These are phyloP conservation scores for Lactuca sativa DNA, from an alignment of 129 eudicot species.

Conservation along the genomic window DNA sequence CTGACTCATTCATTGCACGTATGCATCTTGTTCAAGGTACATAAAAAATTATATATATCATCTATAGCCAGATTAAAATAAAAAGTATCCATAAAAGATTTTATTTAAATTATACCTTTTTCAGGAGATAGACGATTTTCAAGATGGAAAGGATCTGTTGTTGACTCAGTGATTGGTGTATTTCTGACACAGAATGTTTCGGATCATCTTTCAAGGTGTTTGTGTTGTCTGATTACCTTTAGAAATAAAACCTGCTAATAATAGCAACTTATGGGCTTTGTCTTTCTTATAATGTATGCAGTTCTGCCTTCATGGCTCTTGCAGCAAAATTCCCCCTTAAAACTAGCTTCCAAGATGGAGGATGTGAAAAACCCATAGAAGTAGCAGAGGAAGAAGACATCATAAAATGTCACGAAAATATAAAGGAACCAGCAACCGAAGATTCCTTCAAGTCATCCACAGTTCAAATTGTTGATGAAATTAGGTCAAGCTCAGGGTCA, in stretches of 20 bases:
- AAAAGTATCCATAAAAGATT: neutral
- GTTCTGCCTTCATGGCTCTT: constrained; percentile 77
- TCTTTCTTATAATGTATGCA: constrained; percentile 33
- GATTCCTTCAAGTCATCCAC: constrained; percentile 41
- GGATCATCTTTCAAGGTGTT: constrained; percentile 78
- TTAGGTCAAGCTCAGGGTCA: constrained; percentile 57
- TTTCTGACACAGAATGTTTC: constrained; percentile 84
- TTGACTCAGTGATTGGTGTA: constrained; percentile 81
- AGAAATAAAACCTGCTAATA: neutral
- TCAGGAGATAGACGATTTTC: constrained; percentile 82
- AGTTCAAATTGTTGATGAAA: constrained; percentile 42
- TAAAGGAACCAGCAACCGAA: constrained; percentile 21
- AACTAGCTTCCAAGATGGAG: constrained; percentile 13
- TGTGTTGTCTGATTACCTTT: neutral
- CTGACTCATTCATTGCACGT: constrained; percentile 90
- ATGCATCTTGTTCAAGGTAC: constrained; percentile 99
- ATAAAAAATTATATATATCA: neutral
- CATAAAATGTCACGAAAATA: constrained; percentile 30
- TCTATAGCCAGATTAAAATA: neutral
- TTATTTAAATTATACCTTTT: neutral
- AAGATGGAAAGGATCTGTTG: constrained; percentile 83
- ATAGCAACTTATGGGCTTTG: neutral
- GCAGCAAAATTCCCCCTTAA: constrained; percentile 55
- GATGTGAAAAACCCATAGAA: constrained; percentile 27
- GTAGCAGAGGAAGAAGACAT: constrained; percentile 35